These are phyloP conservation scores for Backusella morwellensis DNA, from an alignment of 192 early-diverging fungal species.

Conservation along the genomic window DNA sequence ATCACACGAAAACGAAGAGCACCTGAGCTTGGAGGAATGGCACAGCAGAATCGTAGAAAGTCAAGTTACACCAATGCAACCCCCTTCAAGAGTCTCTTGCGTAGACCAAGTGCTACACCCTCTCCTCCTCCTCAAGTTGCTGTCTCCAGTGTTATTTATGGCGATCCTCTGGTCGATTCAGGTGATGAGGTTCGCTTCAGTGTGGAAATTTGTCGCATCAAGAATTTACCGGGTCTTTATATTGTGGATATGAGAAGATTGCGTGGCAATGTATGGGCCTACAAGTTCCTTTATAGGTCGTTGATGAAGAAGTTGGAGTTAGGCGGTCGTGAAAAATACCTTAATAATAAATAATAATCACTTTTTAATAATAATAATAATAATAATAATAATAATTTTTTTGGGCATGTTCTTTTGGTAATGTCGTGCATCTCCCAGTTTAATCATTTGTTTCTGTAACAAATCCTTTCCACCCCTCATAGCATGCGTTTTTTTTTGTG, in stretches of 20 bases:
- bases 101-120: conserved; percentile 17
- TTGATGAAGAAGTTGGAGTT: conserved; percentile 49
- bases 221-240: conserved; percentile 78
- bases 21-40: background rate
- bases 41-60: conserved; percentile 20
- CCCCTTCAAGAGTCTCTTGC: conserved; percentile 16
- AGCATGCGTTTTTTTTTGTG: background rate
- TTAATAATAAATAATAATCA: background rate
- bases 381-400: background rate
- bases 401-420: background rate
- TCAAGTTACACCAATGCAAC: conserved; percentile 6
- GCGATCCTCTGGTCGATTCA: conserved; percentile 51
- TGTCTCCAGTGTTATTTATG: conserved; percentile 41
- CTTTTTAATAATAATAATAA: background rate
- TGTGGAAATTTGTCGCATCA: conserved; percentile 88
- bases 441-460: no score
- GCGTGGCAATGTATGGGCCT: conserved; percentile 74
- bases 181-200: conserved; percentile 86
- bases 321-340: conserved; percentile 38
- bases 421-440: background rate
- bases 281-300: conserved; percentile 74
- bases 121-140: background rate
- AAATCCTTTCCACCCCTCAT: background rate
- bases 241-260: conserved; percentile 73
- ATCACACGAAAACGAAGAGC: conserved; percentile 46